Evolutionary conservation across 495 filamentous ascomycete genomes (phyloP), one percentile per base, ranked within the genome.

Genomic region (Ramalina peruviana): DNA sequence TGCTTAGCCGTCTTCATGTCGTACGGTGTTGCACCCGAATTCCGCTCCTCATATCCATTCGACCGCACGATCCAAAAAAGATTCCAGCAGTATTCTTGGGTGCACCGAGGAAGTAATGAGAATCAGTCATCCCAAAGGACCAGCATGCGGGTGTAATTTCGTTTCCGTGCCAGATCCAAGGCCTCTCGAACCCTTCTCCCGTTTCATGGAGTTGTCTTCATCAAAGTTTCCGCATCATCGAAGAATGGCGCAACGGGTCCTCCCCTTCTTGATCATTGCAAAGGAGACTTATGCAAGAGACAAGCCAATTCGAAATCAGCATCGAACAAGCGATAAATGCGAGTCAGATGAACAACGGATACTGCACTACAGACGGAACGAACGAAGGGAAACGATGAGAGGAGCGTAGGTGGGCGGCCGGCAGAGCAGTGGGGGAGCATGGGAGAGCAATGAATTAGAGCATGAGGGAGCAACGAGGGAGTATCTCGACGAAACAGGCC

Each of bases 391-490:
- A 51, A 38, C 46, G 21, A 44, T 41, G 40, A 46, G 49, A 51
- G 41, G 49, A 33, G 40, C 42, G 19, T 45, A 46, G 12, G 36
- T 51, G 16, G 17, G 20, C 49, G 44, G 49, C 49, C 49, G 41
- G 30, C 41, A 51, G 49, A 51, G 47, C 39, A 50, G 3, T 15
- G 43, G 46, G 50, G n/a, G 30, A 46, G 38, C 40, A 50, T 43
- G 37, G 48, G 48, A 40, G 36, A 49, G 47, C 19, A 41, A n/a
- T 9, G 47, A 26, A 19, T 1, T 2, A 33, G 46, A 37, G 33
- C 26, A 25, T 20, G 9, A 33, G 30, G 30, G 27, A 4, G 27
- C 27, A 30, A 30, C 27, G 27, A 30, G 27, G 27, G 27, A 30
- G 27, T 10, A 30, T 20, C 19, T 20, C 19, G 1, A 30, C n/a